phyloP scores from a whole-genome alignment of 805 yeast genomes.

The Candida sakaeoensis region DNA sequence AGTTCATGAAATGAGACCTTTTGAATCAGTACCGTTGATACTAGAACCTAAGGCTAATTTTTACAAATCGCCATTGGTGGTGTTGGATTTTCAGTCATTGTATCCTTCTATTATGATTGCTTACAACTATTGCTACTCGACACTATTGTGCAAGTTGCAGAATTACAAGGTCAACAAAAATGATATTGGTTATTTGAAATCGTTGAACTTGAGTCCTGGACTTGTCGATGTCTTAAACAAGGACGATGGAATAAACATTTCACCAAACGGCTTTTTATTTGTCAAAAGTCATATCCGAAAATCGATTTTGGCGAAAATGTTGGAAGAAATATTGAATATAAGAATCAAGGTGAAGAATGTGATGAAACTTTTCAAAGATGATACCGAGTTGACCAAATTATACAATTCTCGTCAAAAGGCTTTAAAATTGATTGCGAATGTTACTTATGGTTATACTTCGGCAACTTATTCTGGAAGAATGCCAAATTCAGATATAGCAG shows the following conservation, averaged over 20 bases:
- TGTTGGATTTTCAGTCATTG: constrained; percentile 87
- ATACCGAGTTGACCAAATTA: constrained; percentile 48
- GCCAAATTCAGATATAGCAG: constrained; percentile 96
- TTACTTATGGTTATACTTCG: constrained; percentile 92
- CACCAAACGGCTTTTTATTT: constrained; percentile 88
- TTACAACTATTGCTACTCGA: constrained; percentile 81
- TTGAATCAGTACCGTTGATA: constrained; percentile 84
- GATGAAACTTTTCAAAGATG: constrained; percentile 49
- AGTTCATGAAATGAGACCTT: constrained; percentile 78
- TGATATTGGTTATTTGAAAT: constrained; percentile 52
- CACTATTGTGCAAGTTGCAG: constrained; percentile 59
- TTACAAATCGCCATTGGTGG: constrained; percentile 86
- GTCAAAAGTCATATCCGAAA: constrained; percentile 62
- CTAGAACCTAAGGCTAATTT: constrained; percentile 88
- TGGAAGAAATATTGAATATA: constrained; percentile 75
- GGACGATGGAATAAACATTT: constrained; percentile 50
- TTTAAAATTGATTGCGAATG: constrained; percentile 86
- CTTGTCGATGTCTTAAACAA: constrained; percentile 49
- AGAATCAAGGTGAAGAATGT: constrained; percentile 76
- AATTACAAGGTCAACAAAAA: constrained; percentile 48
- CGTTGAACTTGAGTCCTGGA: constrained; percentile 47
- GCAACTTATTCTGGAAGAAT: constrained; percentile 95
- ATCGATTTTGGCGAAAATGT: constrained; percentile 78
- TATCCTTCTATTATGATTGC: constrained; percentile 94
- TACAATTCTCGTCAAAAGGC: constrained; percentile 82